A percentile compares a stretch with the other conserved stretches of the same genome.
These are phyloP conservation scores for Aspergillus fumigatus DNA, from an alignment of 2,329 filamentous ascomycete genomes.

Conservation along the genomic window DNA sequence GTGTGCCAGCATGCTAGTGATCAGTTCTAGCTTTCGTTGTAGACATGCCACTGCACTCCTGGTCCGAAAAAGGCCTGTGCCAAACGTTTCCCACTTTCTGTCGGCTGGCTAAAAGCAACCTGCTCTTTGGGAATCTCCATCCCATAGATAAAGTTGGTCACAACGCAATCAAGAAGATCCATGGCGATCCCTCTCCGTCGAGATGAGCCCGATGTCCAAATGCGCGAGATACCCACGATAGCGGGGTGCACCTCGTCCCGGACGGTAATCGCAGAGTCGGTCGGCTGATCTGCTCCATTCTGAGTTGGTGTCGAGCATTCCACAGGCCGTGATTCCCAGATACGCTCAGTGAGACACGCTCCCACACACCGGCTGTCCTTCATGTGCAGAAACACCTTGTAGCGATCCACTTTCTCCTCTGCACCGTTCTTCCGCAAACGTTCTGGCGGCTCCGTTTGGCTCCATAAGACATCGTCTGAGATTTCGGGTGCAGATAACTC, in stretches of 20 bases:
- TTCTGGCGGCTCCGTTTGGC: constrained; percentile 40
- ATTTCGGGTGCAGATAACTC: constrained; percentile 60
- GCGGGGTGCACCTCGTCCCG: constrained; percentile 43
- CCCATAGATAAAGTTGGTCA: constrained; percentile 53
- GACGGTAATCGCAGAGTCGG: constrained; percentile 44
- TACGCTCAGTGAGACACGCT: constrained; percentile 57
- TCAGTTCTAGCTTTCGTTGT: constrained; percentile 41
- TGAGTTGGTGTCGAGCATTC: constrained; percentile 25
- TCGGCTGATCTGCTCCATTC: constrained; percentile 10
- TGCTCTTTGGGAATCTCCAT: constrained; percentile 51
- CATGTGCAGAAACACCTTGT: constrained; percentile 60
- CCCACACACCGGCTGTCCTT: constrained; percentile 59
- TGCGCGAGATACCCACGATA: constrained; percentile 59
- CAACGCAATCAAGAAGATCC: constrained; percentile 53
- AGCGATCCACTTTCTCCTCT: constrained; percentile 45
- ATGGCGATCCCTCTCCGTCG: constrained; percentile 55
- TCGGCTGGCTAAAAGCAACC: constrained; percentile 64
- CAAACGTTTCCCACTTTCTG: constrained; percentile 54
- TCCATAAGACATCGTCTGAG: constrained; percentile 55
- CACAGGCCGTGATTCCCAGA: constrained; percentile 53
- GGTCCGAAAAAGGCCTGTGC: constrained; percentile 56
- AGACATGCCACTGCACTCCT: constrained; percentile 56
- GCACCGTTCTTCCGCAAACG: constrained; percentile 28
- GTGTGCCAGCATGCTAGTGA: constrained; percentile 2
- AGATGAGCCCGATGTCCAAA: constrained; percentile 59